These are phyloP conservation scores for Helianthus tuberosus DNA, from an alignment of 129 eudicot genomes.

Conservation along the genomic window DNA sequence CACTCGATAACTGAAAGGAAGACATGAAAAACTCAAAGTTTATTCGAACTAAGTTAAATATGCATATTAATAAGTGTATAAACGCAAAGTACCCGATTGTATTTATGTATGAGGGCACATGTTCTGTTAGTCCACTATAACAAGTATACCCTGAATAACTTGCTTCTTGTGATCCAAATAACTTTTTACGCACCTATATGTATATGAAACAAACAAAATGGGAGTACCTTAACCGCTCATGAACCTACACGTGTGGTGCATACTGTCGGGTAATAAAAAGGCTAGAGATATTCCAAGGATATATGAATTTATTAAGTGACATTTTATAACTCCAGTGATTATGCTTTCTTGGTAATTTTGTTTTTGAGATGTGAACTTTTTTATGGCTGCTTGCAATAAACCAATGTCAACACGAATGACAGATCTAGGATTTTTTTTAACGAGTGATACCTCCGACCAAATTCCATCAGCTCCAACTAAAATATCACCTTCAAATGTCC, in stretches of 20 bases:
- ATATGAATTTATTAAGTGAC: too few species aligned
- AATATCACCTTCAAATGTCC: conserved; percentile 38
- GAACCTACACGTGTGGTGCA: too few species aligned
- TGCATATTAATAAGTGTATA: background rate
- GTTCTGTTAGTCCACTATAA: conserved; percentile 42
- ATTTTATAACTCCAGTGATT: too few species aligned
- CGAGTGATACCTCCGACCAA: conserved; percentile 40
- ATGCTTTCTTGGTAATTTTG: too few species aligned
- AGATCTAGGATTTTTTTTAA: too few species aligned
- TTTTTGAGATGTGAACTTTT: too few species aligned
- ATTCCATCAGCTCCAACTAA: conserved; percentile 56
- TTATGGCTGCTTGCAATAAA: background rate
- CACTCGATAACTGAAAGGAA: conserved; percentile 37
- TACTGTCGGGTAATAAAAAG: too few species aligned
- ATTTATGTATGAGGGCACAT: conserved; percentile 32
- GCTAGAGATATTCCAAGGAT: too few species aligned
- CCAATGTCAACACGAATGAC: too few species aligned
- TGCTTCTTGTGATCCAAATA: conserved; percentile 48
- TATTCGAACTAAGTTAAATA: background rate
- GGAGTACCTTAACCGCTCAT: background rate
- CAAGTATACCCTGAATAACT: conserved; percentile 47
- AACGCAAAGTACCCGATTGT: conserved; percentile 31
- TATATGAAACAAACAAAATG: conserved; percentile 4
- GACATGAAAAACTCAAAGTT: background rate
- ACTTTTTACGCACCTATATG: conserved; percentile 35